Percentiles rank a stretch among this genome's conserved stretches.
Evolutionary conservation across 2,329 filamentous ascomycete species (phyloP).

Genomic region (Arthrobotrys sinensis): DNA sequence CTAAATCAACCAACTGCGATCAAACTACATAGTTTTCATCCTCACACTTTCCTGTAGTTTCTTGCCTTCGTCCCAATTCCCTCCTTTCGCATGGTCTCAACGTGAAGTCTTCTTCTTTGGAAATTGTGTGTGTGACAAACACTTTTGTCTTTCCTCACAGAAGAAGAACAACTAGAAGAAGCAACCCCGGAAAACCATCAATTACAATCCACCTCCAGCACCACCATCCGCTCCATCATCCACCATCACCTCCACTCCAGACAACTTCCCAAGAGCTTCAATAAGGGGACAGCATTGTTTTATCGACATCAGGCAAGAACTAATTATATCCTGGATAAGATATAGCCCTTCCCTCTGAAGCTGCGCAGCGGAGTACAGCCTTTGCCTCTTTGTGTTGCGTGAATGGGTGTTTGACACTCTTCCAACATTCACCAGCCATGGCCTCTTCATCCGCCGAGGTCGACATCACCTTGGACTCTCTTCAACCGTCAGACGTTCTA

Average conservation of each 20-base stretch:
- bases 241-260: slow-evolving; percentile 1
- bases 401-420: slow-evolving; percentile 50
- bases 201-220: slow-evolving; percentile 12
- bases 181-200: slow-evolving; percentile 23
- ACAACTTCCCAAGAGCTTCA: background rate
- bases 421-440: slow-evolving; percentile 34
- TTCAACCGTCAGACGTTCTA: background rate
- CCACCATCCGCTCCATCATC: background rate
- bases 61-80: slow-evolving; percentile 10
- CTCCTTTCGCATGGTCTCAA: slow-evolving; percentile 10
- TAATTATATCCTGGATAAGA: background rate
- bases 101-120: slow-evolving; percentile 6
- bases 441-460: slow-evolving; percentile 53
- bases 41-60: slow-evolving; percentile 5
- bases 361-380: background rate
- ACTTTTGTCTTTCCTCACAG: background rate
- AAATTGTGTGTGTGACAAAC: slow-evolving; percentile 33
- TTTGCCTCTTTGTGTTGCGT: slow-evolving; percentile 39
- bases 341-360: background rate
- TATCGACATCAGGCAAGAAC: background rate
- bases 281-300: background rate
- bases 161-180: background rate
- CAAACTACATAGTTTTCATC: slow-evolving; percentile 2
- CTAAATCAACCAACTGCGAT: slow-evolving; percentile 3
- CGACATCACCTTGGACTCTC: slow-evolving; percentile 22